phyloP scores from a whole-genome alignment of 306 rosid genomes.

The Prunus campanulata region DNA sequence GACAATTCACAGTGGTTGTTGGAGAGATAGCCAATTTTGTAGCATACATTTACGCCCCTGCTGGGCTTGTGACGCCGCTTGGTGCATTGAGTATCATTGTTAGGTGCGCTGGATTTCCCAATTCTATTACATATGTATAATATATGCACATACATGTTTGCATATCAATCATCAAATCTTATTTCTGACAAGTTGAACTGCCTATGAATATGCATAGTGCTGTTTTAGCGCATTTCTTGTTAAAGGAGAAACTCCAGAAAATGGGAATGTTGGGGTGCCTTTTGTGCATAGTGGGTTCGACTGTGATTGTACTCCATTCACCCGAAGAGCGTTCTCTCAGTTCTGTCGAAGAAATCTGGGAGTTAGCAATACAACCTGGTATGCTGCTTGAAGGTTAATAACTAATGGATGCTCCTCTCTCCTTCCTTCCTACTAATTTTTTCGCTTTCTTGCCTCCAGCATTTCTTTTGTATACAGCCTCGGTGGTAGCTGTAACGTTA shows the following conservation, averaged over 20 bases:
- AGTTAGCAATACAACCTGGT: conserved; percentile 84
- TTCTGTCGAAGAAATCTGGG: conserved; percentile 77
- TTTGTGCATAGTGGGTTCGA: conserved; percentile 78
- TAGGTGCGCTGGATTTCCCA: conserved; percentile 40
- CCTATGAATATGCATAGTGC: conserved; percentile 49
- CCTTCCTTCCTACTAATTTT: not conserved
- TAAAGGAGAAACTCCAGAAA: conserved; percentile 76
- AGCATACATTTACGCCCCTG: conserved; percentile 81
- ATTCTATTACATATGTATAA: not conserved
- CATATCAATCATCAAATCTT: not conserved
- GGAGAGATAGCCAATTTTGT: conserved; percentile 88
- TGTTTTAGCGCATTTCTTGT: conserved; percentile 78
- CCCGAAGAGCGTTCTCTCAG: conserved; percentile 55
- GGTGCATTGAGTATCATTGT: conserved; percentile 95
- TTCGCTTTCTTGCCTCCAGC: conserved; percentile 47
- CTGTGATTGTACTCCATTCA: conserved; percentile 73
- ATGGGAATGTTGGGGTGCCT: conserved; percentile 89
- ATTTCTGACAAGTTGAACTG: conserved; percentile 1
- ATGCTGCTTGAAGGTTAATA: conserved; percentile 17
- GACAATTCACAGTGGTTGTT: conserved; percentile 61
- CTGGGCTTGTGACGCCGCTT: conserved; percentile 84
- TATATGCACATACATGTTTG: not conserved
- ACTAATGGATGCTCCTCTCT: not conserved
- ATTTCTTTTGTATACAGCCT: conserved; percentile 73
- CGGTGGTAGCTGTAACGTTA: conserved; percentile 53